A percentile compares a stretch with the other conserved stretches of the same genome.
Conservation (phyloP, 495 filamentous ascomycete genomes). For the Cladorrhinum samala region DNA sequence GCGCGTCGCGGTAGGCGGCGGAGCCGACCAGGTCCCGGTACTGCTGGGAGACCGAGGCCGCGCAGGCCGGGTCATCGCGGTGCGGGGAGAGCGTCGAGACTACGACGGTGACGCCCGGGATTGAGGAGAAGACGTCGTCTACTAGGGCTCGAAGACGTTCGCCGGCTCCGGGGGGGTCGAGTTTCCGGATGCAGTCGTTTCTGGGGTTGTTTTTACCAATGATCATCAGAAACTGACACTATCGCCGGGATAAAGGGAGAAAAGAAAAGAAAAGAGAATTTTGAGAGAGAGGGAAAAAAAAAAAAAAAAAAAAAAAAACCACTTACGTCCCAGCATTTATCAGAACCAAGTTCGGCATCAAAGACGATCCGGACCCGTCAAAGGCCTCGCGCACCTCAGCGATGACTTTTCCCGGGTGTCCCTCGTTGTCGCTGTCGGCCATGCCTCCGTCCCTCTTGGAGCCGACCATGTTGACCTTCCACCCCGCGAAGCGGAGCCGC, state of each 20-base stretch:
- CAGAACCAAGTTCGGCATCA: conserved; percentile 37
- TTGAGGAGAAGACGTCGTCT: conserved; percentile 25
- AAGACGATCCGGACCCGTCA: conserved; percentile 16
- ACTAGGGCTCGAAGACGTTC: conserved; percentile 28
- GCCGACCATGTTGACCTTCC: conserved; percentile 40
- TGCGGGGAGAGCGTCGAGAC: conserved; percentile 26
- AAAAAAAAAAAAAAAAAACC: too few species aligned
- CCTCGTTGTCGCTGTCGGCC: conserved; percentile 25
- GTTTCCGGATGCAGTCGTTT: conserved; percentile 31
- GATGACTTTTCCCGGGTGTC: conserved; percentile 3
- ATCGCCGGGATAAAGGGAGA: too few species aligned
- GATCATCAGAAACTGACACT: too few species aligned
- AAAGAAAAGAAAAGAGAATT: too few species aligned
- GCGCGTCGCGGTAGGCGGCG: not conserved
- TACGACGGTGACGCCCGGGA: conserved; percentile 35
- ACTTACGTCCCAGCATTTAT: conserved; percentile 33
- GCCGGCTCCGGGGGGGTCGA: conserved; percentile 26
- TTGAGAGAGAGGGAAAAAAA: too few species aligned
- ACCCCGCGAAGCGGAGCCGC: conserved; percentile 32
- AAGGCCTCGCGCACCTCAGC: conserved; percentile 13
- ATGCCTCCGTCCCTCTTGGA: conserved; percentile 33
- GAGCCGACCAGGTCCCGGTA: not conserved
- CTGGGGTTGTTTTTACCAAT: too few species aligned
- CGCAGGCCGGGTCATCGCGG: conserved; percentile 3
- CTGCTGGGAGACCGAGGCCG: conserved; percentile 5